These are phyloP conservation scores for Phytophthora brassicae DNA, from an alignment of 352 stramenopile species.

Conservation along the genomic window DNA sequence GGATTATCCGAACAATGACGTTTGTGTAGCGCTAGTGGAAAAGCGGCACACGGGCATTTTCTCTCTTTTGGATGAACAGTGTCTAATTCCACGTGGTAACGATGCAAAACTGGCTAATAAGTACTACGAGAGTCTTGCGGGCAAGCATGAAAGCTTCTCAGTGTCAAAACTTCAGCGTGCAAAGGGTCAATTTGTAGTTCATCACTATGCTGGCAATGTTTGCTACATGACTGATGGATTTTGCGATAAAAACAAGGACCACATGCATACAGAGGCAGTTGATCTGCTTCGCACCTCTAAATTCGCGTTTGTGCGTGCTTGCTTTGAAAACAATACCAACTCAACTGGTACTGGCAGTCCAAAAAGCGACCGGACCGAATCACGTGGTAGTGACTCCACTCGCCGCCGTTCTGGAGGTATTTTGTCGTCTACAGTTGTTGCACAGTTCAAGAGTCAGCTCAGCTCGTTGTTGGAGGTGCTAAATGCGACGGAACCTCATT, in stretches of 20 bases:
- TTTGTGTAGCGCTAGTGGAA: constrained; percentile 77
- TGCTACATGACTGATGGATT: constrained; percentile 83
- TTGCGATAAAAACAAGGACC: constrained; percentile 90
- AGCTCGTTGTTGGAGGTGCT: constrained; percentile 92
- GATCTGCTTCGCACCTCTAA: constrained; percentile 73
- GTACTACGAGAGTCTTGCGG: constrained; percentile 62
- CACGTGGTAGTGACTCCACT: constrained; percentile 38
- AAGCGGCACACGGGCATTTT: constrained; percentile 79
- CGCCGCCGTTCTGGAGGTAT: constrained; percentile 67
- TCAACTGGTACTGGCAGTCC: constrained; percentile 19
- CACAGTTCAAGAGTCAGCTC: constrained; percentile 95
- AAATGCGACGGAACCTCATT: constrained; percentile 93
- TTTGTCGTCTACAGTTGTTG: constrained; percentile 81
- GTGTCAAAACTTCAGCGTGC: constrained; percentile 77
- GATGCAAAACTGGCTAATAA: constrained; percentile 86
- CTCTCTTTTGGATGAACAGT: constrained; percentile 85
- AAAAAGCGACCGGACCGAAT: constrained; percentile 25
- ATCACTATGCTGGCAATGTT: constrained; percentile 86
- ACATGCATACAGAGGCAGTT: constrained; percentile 81
- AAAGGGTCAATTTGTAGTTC: constrained; percentile 83
- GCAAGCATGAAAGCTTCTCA: constrained; percentile 66
- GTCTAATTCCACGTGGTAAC: constrained; percentile 79
- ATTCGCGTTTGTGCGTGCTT: constrained; percentile 62
- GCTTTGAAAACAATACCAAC: constrained; percentile 58
- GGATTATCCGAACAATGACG: constrained; percentile 87